Base-by-base conservation (phyloP, 1,139 yeast species). In the Arxiozyma bovina region DNA sequence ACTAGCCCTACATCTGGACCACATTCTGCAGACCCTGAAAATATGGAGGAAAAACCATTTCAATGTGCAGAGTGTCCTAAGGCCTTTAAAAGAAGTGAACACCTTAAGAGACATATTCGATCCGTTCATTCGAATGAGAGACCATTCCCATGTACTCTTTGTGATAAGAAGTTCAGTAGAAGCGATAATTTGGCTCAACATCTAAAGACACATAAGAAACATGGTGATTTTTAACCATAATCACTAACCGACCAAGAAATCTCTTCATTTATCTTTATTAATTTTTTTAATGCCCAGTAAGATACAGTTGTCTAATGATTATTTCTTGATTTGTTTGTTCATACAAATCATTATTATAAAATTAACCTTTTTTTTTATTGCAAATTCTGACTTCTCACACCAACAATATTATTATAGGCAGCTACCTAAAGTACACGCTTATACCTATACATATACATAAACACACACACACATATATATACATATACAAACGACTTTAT, bases 131-230 rank as follows among this genome's bases (percentile, higher is more conserved):
- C 76, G 1, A 61, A 68, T 54, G 88, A 85, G 59, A 81, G 87
- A 68, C 95, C 95, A 0, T 87, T 81, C 70, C 83, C 79, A 57
- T 87, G 95, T 67, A 71, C 74, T 49, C 77, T 78, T 52, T 87
- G 95, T 65, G 81, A 82, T 54, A 86, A 86, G 73, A 82, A 81
- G 66, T 87, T 87, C 66, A 82, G 90, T 58, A 75, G 95, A 60
- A 79, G 87, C 25, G 95, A 87, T 67, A 87, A 87, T 64, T 74
- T 87, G 61, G 81, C 86, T 46, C 94, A 86, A 72, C 95, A 87
- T 71, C 75, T 86, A 64, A 82, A 85, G 64, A 84, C 89, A 7
- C 96, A 87, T 53, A 69, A 64, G 56, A 67, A 64, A 55, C 70
- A 66, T 56, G 70, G 70, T 22, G 70, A 67, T 55, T 63, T 65